phyloP scores from a whole-genome alignment of 345 rosid species.

The Reutealis trisperma region DNA sequence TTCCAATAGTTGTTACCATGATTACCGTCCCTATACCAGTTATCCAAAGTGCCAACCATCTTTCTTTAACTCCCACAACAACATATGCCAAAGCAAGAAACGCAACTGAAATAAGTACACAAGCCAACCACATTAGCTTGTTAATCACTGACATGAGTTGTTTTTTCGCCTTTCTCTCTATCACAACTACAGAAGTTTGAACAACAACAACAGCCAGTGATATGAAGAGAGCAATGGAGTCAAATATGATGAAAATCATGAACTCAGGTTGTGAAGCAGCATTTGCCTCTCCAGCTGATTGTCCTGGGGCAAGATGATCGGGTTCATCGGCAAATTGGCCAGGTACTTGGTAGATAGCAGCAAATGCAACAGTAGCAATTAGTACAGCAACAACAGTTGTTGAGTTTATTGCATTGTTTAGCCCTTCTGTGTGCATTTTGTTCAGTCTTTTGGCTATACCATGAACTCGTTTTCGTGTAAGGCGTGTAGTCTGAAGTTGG shows the following conservation, averaged over 20 bases:
- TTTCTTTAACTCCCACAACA: conserved; percentile 61
- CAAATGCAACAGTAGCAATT: conserved; percentile 89
- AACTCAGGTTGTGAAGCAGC: conserved; percentile 60
- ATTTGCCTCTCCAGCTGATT: conserved; percentile 65
- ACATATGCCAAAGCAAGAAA: conserved; percentile 74
- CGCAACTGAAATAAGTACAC: conserved; percentile 77
- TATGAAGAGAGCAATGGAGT: conserved; percentile 85
- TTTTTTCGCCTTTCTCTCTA: conserved; percentile 77
- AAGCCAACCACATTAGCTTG: conserved; percentile 96
- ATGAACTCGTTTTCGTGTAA: conserved; percentile 67
- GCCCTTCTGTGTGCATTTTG: conserved; percentile 84
- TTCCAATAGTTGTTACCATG: conserved; percentile 79
- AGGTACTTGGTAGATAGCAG: conserved; percentile 85
- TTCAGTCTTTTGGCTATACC: conserved; percentile 78
- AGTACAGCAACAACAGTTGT: conserved; percentile 90
- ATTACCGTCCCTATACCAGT: conserved; percentile 69
- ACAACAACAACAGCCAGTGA: conserved; percentile 93
- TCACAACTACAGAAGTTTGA: conserved; percentile 89
- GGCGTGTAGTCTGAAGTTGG: conserved; percentile 72
- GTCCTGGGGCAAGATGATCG: conserved; percentile 16
- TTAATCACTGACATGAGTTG: conserved; percentile 88
- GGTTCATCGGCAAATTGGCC: conserved; percentile 73
- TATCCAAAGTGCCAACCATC: conserved; percentile 59
- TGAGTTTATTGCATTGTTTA: conserved; percentile 88
- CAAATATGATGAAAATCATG: conserved; percentile 66